A percentile compares a stretch with the other conserved stretches of the same genome.
Evolutionary conservation across 2,329 filamentous ascomycete genomes (phyloP).

Genomic region (Zymoseptoria brevis): DNA sequence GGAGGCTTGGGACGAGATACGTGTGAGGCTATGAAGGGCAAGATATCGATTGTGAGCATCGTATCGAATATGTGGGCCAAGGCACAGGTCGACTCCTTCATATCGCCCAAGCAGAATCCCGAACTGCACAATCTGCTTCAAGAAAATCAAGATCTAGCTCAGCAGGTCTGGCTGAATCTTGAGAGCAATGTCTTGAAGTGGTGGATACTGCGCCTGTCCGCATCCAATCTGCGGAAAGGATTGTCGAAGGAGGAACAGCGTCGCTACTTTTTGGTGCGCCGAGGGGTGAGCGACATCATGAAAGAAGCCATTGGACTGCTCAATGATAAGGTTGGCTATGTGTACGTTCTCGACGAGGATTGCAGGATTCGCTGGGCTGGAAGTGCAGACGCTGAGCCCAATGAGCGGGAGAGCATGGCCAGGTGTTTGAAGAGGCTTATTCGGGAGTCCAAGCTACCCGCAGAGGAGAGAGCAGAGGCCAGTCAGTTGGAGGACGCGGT

Average conservation of each 20-base stretch:
- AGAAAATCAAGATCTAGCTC: constrained; percentile 47
- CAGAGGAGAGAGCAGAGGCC: constrained; percentile 9
- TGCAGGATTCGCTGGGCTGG: constrained; percentile 93
- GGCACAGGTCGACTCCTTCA: constrained; percentile 67
- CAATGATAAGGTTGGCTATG: constrained; percentile 89
- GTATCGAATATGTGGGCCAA: constrained; percentile 84
- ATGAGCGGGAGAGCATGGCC: constrained; percentile 60
- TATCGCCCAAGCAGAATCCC: constrained; percentile 58
- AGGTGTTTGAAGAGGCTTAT: constrained; percentile 57
- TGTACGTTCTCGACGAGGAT: constrained; percentile 79
- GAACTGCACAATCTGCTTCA: constrained; percentile 57
- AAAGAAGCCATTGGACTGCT: constrained; percentile 59
- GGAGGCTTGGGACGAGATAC: constrained; percentile 52
- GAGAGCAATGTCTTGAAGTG: constrained; percentile 68
- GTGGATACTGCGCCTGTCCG: constrained; percentile 48
- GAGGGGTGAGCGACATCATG: constrained; percentile 48
- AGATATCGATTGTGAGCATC: constrained; percentile 64
- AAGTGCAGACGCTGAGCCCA: constrained; percentile 59
- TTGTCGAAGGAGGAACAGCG: constrained; percentile 45
- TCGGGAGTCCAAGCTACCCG: constrained; percentile 39
- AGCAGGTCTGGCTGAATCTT: constrained; percentile 79
- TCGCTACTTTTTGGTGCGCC: constrained; percentile 53
- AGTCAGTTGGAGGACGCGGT: constrained; percentile 12
- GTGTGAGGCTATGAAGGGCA: constrained; percentile 64
- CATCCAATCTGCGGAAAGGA: constrained; percentile 40